Evolutionary conservation across 1,284 basidiomycete genomes (phyloP), one percentile per base, ranked within the genome.

Genomic region (Apiotrichum domesticum): DNA sequence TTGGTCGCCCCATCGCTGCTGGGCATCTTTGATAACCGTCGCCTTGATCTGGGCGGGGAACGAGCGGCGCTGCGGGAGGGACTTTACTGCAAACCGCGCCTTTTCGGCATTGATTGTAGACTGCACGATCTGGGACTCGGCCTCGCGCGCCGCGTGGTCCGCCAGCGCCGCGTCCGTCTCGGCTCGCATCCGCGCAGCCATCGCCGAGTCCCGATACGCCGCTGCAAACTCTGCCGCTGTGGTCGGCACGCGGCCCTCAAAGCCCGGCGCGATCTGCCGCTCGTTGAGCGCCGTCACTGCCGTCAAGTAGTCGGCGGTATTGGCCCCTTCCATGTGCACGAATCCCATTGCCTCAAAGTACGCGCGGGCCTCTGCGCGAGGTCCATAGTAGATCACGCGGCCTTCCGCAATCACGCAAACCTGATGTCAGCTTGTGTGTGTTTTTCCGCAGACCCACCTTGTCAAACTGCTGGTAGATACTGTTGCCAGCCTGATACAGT

Each of bases 331-430:
- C 3, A 63, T 63, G 51, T 66, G 67, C 32, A 85, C 84, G 77
- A 84, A 94, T 5, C 90, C 90, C 15, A 93, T 77, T 35, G 78
- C 74, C 66, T 88, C 85, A 62, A 91, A 92, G 77, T 92, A 91
- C 0, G 78, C 77, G 40, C 86, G 83, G 3, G 90, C 90, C 58
- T 86, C 81, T 74, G 72, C 69, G 0, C 84, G 80, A 4, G 86
- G 83, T 4, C 90, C 90, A 70, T 84, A 90, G 79, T 85, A 94
- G 9, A 90, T 85, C 68, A 88, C 83, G 48, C 82, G 84, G 7
- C 90, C 91, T 68, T 88, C 79, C 68, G 89, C 84, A 55, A 94
- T 80, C 35, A 94, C 83, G 63, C 37, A 50, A 46, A 85, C 82
- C 66, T 87, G 86, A 8, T 6, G 33, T 10, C 21, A 75, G 29